A percentile compares a stretch with the other conserved stretches of the same genome.
These are phyloP conservation scores for Tuber umbilicatum DNA, from an alignment of 495 filamentous ascomycete species.

Conservation along the genomic window DNA sequence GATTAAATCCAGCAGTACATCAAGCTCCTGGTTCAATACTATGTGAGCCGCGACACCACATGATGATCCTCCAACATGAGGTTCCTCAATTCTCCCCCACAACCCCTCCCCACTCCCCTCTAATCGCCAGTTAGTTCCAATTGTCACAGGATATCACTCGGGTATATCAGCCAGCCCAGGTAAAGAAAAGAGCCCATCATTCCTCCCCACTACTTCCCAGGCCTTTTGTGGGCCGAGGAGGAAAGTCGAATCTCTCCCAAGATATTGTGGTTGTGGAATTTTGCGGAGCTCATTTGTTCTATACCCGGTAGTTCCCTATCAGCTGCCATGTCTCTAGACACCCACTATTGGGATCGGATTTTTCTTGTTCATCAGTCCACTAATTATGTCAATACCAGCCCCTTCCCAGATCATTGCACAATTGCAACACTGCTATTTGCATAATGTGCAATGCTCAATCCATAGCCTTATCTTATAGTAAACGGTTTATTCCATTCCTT, in stretches of 20 bases:
- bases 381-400: not conserved
- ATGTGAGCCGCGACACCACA: not conserved
- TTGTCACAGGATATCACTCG: not conserved
- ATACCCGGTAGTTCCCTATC: constrained; percentile 2
- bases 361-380: constrained; percentile 4
- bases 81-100: not conserved
- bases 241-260: not conserved
- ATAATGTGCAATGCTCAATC: not conserved
- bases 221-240: not conserved
- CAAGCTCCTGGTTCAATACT: not conserved
- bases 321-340: not conserved
- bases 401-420: not conserved
- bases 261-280: not conserved
- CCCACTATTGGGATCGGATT: not conserved
- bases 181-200: not conserved
- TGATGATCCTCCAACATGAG: not conserved
- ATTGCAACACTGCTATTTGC: not conserved
- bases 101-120: not conserved
- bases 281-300: not conserved
- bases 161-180: not conserved
- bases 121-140: not conserved
- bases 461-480: not conserved
- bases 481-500: not conserved
- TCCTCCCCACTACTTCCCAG: not conserved
- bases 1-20: not conserved